Percentiles rank a stretch among this genome's conserved stretches.
Evolutionary conservation across 495 filamentous ascomycete species (phyloP).

Genomic region (Chlorociboria aeruginascens): DNA sequence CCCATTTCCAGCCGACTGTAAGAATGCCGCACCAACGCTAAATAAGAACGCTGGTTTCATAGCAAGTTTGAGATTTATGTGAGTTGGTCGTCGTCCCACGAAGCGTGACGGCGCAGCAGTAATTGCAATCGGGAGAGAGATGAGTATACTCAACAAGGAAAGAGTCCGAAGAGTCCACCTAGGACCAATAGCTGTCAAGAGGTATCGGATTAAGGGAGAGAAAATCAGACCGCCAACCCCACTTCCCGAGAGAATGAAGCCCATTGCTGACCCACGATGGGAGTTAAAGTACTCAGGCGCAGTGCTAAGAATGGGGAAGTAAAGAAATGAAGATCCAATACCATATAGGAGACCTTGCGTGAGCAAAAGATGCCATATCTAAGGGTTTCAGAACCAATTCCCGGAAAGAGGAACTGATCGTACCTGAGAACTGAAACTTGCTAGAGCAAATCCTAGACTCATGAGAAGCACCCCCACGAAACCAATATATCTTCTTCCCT

Average conservation of each 20-base stretch:
- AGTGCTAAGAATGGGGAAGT: constrained; percentile 34
- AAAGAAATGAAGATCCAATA: constrained; percentile 35
- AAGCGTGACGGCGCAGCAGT: constrained; percentile 31
- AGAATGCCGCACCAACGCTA: constrained; percentile 30
- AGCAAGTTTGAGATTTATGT: constrained; percentile 29
- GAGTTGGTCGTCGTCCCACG: constrained; percentile 24
- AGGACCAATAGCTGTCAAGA: constrained; percentile 37
- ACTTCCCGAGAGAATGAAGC: constrained; percentile 33
- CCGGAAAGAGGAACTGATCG: neutral
- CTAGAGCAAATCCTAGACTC: constrained; percentile 25
- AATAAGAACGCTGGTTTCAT: constrained; percentile 29
- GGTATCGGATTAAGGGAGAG: constrained; percentile 33
- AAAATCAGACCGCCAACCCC: constrained; percentile 34
- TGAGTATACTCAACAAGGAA: constrained; percentile 30
- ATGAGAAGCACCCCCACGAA: constrained; percentile 25
- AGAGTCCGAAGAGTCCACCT: constrained; percentile 40
- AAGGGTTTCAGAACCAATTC: neutral
- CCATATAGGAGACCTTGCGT: constrained; percentile 37
- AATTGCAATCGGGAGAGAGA: constrained; percentile 34
- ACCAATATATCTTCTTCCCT: constrained; percentile 21
- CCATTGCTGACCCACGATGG: constrained; percentile 36
- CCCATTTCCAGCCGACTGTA: constrained; percentile 32
- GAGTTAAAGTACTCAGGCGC: constrained; percentile 37
- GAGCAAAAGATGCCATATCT: constrained; percentile 34
- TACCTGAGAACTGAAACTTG: constrained; percentile 20